These are phyloP conservation scores for Hordeum marinum DNA, from an alignment of 176 grass and related monocot genomes.

Conservation along the genomic window DNA sequence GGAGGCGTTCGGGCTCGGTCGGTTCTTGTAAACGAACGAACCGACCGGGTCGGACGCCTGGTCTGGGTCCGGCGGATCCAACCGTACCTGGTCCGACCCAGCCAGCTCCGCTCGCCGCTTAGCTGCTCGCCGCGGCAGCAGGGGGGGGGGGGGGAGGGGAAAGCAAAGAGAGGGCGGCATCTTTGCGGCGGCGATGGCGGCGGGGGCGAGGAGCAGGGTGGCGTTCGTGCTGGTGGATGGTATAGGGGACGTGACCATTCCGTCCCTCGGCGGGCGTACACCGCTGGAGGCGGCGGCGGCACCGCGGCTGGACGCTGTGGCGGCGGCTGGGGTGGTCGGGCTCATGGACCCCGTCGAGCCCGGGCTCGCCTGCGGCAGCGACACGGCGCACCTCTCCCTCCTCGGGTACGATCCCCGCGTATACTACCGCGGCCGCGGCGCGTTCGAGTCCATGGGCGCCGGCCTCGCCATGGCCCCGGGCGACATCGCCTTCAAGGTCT, in stretches of 20 bases:
- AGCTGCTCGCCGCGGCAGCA: constrained; percentile 8
- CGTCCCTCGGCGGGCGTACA: constrained; percentile 40
- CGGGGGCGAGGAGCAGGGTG: constrained; percentile 34
- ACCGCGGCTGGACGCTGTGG: constrained; percentile 64
- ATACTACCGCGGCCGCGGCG: constrained; percentile 87
- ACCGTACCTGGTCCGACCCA: not conserved
- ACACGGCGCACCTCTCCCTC: constrained; percentile 90
- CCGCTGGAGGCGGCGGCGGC: constrained; percentile 47
- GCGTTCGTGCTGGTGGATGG: constrained; percentile 83
- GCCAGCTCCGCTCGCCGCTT: not conserved
- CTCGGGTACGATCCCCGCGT: constrained; percentile 82
- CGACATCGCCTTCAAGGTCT: constrained; percentile 92
- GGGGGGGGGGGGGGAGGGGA: not conserved
- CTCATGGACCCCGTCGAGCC: constrained; percentile 96
- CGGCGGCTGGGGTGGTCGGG: constrained; percentile 67
- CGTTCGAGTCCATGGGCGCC: constrained; percentile 96
- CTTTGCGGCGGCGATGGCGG: constrained; percentile 17
- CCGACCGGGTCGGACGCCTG: not conserved
- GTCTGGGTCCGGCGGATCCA: not conserved
- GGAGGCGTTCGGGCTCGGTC: not conserved
- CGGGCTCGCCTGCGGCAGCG: constrained; percentile 80
- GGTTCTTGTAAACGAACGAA: constrained; percentile 20
- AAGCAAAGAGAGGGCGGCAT: not conserved
- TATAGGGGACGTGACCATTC: constrained; percentile 71
- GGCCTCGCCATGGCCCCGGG: constrained; percentile 89